Percentiles rank a stretch among this genome's conserved stretches.
These are phyloP conservation scores for Phytopythium cucurbitacearum DNA, from an alignment of 352 stramenopile genomes.

Conservation along the genomic window DNA sequence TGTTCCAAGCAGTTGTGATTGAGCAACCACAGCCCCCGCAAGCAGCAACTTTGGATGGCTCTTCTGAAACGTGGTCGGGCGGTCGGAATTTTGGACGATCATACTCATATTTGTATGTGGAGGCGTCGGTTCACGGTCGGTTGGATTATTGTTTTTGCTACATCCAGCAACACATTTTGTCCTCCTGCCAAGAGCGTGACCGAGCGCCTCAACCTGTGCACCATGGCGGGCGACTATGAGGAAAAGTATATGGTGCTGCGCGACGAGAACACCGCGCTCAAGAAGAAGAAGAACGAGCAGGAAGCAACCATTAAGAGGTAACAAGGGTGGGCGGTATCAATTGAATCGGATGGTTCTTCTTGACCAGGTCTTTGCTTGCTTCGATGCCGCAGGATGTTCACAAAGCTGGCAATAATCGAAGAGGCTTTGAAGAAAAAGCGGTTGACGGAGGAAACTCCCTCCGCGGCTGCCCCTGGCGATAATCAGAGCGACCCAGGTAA, in stretches of 20 bases:
- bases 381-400: conserved; percentile 65
- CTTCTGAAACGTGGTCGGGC: conserved; percentile 2
- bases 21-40: conserved; percentile 2
- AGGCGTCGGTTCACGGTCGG: conserved; percentile 10
- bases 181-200: background rate
- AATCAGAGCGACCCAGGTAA: conserved; percentile 61
- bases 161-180: background rate
- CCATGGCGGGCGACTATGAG: conserved; percentile 65
- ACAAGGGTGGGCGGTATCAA: background rate
- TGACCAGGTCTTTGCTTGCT: background rate
- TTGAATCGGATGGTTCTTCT: background rate
- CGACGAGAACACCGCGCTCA: conserved; percentile 83
- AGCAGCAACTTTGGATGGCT: background rate
- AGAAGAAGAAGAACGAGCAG: conserved; percentile 91
- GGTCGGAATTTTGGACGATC: background rate
- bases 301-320: conserved; percentile 86
- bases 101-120: conserved; percentile 2
- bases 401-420: conserved; percentile 87
- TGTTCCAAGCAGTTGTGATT: conserved; percentile 6
- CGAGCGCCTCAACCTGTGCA: background rate
- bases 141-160: background rate
- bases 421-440: conserved; percentile 79
- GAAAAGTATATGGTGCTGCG: conserved; percentile 81
- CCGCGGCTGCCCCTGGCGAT: conserved; percentile 4
- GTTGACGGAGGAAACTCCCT: conserved; percentile 16